phyloP scores from a whole-genome alignment of 208 protist species.

The Leishmania guyanensis region DNA sequence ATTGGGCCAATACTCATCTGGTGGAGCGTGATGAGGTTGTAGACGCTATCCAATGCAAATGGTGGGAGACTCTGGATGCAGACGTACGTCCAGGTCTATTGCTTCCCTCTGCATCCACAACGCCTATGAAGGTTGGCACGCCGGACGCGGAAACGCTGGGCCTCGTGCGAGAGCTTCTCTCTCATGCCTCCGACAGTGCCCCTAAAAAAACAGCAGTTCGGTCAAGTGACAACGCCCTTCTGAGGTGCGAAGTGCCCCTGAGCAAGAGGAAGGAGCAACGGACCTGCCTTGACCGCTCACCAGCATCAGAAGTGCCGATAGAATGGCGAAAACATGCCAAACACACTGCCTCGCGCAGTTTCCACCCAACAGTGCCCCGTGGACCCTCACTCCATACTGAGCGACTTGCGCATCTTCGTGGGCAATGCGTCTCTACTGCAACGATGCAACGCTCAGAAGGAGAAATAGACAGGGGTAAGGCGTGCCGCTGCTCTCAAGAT shows the following conservation, averaged over 20 bases:
- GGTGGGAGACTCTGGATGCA: slow-evolving; percentile 23
- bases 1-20: neutral
- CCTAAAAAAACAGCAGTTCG: neutral
- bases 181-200: neutral
- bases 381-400: slow-evolving; percentile 4
- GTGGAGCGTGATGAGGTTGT: slow-evolving; percentile 19
- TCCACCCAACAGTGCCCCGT: neutral
- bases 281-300: neutral
- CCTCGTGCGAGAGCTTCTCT: slow-evolving; percentile 1
- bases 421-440: neutral
- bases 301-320: neutral
- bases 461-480: neutral
- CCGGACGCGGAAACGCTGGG: slow-evolving; percentile 10
- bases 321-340: neutral
- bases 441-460: neutral
- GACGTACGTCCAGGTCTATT: slow-evolving; percentile 8
- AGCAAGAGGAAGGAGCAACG: neutral
- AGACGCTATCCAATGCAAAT: slow-evolving; percentile 19
- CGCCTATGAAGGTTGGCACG: neutral
- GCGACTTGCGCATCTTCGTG: slow-evolving; percentile 6
- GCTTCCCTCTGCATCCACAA: slow-evolving; percentile 5
- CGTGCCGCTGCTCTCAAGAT: neutral
- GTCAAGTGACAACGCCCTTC: neutral
- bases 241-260: neutral
- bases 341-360: neutral